Evolutionary conservation across 768 basidiomycete species (phyloP).

Genomic region (Xanthoconium purpureum): DNA sequence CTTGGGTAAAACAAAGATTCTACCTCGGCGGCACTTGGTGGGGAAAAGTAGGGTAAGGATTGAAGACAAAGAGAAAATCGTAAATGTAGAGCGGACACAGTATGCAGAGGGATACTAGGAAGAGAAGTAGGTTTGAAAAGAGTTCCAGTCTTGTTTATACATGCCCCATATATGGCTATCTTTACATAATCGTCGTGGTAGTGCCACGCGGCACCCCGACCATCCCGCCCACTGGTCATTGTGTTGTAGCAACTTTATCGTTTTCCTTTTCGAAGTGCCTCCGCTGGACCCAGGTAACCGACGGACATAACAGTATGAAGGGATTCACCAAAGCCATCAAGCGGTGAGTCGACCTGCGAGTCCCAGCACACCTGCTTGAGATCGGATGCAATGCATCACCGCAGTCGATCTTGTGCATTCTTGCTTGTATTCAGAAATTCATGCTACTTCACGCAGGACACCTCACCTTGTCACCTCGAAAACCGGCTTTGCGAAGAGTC

Average conservation of each 20-base stretch:
- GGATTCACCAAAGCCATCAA: conserved; percentile 75
- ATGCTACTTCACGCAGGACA: conserved; percentile 49
- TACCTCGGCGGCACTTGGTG: too few species aligned
- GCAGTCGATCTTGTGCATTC: conserved; percentile 3
- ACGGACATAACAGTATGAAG: conserved; percentile 56
- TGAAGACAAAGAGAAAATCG: too few species aligned
- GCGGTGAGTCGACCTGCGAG: conserved; percentile 47
- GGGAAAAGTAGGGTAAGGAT: too few species aligned
- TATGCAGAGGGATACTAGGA: too few species aligned
- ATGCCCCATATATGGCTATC: too few species aligned
- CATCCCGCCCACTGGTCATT: neutral
- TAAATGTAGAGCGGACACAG: too few species aligned
- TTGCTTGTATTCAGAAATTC: conserved; percentile 8
- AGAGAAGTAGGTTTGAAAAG: too few species aligned
- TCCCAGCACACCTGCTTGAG: neutral
- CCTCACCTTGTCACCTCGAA: conserved; percentile 86
- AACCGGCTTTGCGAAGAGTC: conserved; percentile 93
- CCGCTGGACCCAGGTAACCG: neutral
- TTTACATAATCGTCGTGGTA: conserved; percentile 17
- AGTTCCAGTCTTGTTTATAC: too few species aligned
- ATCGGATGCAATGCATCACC: neutral
- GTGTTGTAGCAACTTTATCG: neutral
- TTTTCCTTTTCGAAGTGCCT: neutral
- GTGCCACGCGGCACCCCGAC: neutral
- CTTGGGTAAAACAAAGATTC: too few species aligned